Percentiles rank a stretch among this genome's conserved stretches.
phyloP scores from a whole-genome alignment of 495 filamentous ascomycete species.

The Neurospora sp. region DNA sequence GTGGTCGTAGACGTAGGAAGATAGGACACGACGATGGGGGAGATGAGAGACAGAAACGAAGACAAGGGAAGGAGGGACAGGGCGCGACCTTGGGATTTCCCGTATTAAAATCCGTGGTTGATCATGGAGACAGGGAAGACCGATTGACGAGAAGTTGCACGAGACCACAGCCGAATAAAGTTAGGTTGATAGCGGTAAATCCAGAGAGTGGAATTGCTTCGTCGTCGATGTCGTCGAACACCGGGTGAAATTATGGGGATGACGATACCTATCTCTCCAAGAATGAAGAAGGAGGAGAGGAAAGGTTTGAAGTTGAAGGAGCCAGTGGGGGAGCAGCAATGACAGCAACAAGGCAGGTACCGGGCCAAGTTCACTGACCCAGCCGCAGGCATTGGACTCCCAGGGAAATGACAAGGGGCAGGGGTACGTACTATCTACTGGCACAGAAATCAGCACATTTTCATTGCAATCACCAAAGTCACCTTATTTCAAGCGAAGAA shows the following conservation, averaged over 20 bases:
- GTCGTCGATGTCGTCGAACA: not conserved
- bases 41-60: not conserved
- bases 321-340: not conserved
- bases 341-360: not conserved
- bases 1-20: not conserved
- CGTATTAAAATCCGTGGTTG: not conserved
- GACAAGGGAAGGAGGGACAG: not conserved
- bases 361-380: not conserved
- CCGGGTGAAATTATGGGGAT: not conserved
- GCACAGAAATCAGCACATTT: not conserved
- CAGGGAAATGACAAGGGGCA: not conserved
- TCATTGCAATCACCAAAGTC: not conserved
- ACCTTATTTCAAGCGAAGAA: not conserved
- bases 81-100: not conserved
- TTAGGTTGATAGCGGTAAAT: not conserved
- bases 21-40: not conserved
- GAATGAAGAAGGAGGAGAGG: not conserved
- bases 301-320: not conserved
- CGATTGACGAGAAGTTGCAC: not conserved
- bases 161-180: not conserved
- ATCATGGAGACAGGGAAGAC: not conserved
- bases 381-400: not conserved
- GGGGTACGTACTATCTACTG: not conserved
- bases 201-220: not conserved
- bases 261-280: not conserved